These are phyloP conservation scores for Annona squamosa DNA, from an alignment of 164 flowering plant species.

Conservation along the genomic window DNA sequence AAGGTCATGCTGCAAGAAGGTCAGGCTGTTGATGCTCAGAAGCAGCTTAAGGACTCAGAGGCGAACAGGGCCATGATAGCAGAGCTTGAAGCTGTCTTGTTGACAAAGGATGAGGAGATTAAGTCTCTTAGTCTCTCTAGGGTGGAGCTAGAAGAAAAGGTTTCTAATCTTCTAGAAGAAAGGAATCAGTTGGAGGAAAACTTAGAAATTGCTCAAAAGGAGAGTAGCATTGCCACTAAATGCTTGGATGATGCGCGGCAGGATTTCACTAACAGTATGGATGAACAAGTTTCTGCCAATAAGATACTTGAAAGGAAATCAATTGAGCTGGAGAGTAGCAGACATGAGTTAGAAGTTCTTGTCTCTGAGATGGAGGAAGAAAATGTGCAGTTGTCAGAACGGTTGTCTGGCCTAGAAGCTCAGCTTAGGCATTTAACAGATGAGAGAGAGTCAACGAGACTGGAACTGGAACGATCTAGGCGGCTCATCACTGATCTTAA, in stretches of 20 bases:
- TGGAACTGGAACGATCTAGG: conserved; percentile 45
- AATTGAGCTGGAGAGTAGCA: conserved; percentile 43
- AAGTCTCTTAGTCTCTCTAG: conserved; percentile 19
- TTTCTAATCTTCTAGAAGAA: conserved; percentile 37
- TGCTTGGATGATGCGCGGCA: conserved; percentile 43
- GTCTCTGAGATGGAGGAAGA: conserved; percentile 51
- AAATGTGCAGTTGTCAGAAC: conserved; percentile 41
- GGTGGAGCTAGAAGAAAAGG: conserved; percentile 30
- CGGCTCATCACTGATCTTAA: conserved; percentile 28
- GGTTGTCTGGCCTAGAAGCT: conserved; percentile 54
- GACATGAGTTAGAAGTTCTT: conserved; percentile 44
- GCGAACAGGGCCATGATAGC: conserved; percentile 24
- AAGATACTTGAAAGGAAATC: conserved; percentile 44
- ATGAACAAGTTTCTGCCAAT: conserved; percentile 44
- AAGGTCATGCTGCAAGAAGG: conserved; percentile 16
- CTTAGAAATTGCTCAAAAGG: conserved; percentile 26
- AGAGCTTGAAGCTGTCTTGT: conserved; percentile 24
- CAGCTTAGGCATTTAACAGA: conserved; percentile 46
- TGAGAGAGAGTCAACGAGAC: conserved; percentile 38
- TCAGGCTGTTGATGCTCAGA: conserved; percentile 14
- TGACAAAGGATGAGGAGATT: conserved; percentile 40
- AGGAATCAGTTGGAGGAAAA: conserved; percentile 37
- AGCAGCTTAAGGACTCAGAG: conserved; percentile 23
- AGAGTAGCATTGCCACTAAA: conserved; percentile 30
- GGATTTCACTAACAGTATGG: conserved; percentile 40